phyloP scores from a whole-genome alignment of 805 yeast species.

The Wickerhamiella parazyma region DNA sequence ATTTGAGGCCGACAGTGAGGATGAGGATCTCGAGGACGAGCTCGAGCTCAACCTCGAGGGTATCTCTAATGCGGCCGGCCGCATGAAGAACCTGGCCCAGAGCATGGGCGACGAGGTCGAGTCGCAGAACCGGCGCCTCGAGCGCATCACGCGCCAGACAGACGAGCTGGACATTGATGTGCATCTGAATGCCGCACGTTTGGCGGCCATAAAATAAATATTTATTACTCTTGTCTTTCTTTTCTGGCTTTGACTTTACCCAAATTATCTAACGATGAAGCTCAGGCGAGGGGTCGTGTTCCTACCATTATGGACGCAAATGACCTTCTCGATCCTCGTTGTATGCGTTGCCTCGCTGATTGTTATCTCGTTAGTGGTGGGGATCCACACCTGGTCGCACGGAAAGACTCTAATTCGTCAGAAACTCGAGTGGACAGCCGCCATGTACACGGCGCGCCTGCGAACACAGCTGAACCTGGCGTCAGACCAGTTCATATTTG shows the following conservation, averaged over 20 bases:
- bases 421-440: conserved; percentile 10
- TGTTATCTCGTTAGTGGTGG: conserved; percentile 11
- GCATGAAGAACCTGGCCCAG: conserved; percentile 59
- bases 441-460: conserved; percentile 12
- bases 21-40: conserved; percentile 83
- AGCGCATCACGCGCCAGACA: conserved; percentile 68
- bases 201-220: conserved; percentile 30
- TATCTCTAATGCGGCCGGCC: conserved; percentile 51
- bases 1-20: conserved; percentile 74
- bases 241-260: too few relatives aligned
- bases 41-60: conserved; percentile 72
- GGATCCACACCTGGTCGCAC: conserved; percentile 10
- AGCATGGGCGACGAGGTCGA: conserved; percentile 66
- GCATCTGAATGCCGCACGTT: conserved; percentile 58
- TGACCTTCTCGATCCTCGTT: conserved; percentile 15
- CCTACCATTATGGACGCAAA: conserved; percentile 16
- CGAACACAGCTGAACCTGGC: conserved; percentile 9
- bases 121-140: conserved; percentile 61
- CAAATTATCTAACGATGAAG: too few relatives aligned
- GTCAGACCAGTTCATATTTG: conserved; percentile 5
- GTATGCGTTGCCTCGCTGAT: conserved; percentile 14
- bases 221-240: background rate
- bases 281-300: conserved; percentile 4
- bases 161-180: conserved; percentile 74
- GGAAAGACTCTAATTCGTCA: conserved; percentile 12